Base-by-base conservation (phyloP, 345 rosid species). In the Ricinus communis region DNA sequence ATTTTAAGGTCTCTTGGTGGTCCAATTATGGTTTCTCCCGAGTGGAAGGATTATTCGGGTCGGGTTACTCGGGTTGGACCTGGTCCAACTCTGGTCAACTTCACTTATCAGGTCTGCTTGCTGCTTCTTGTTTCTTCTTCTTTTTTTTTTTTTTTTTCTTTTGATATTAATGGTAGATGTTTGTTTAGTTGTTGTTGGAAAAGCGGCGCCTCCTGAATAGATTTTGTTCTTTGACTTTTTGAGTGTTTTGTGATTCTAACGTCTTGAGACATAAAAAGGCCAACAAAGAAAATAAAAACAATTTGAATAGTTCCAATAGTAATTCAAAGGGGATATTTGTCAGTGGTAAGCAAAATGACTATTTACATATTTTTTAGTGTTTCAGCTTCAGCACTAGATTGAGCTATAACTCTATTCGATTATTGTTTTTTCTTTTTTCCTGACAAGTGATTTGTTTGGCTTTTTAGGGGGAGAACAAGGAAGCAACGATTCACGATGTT, bases 401-500 rank as follows among this genome's bases (percentile, higher is more conserved):
- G 33, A 27, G 36, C 61, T 14, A 56, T 24, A 0, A 24, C 2
- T 55, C 1, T 18, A 18, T 55, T 19, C 38, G 10, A 8, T 28
- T n/a, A n/a, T 38, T 41, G 21, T 25, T 14, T 8, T 4, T 41
- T 22, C 33, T 38, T 61, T 8, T 43, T 71, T 61, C 73, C 72
- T 81, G 65, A 61, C 12, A 25, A n/a, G 45, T 19, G 30, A 68
- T 66, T 12, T 16, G 31, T 55, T 27, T 40, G 12, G 12, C 68
- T 5, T 68, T 73, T 40, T 16, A 95, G 99, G 99, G 91, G 53
- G 87, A 92, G 84, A 79, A 92, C 74, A 90, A 79, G 79, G 55
- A 85, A 81, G 87, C 65, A 45, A 79, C 77, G n/a, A 81, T 95
- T 69, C 78, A 84, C 15, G 85, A 95, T 80, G 87, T 92, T 18